Evolutionary conservation across 2,329 filamentous ascomycete species (phyloP), one percentile per base, ranked within the genome.

Genomic region (Trichoderma sp.): DNA sequence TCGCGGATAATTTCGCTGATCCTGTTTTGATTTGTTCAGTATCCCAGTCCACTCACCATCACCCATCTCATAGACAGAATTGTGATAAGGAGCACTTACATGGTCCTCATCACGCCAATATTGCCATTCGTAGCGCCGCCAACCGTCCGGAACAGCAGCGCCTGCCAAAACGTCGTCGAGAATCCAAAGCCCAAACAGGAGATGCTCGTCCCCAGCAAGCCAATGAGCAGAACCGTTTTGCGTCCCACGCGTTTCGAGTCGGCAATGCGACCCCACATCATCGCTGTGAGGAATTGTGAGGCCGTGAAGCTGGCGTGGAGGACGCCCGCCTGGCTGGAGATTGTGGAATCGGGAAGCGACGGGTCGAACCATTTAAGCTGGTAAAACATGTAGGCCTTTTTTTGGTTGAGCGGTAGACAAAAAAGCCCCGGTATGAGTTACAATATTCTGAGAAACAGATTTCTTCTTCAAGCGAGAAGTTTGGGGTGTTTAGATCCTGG

Each of bases 361-460:
- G 83, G 81, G 69, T 86, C 81, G 74, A 97, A 95, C 69, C 90
- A 95, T 73, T 88, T 89, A n/a, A 97, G 86, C 78, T 96, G 92
- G 79, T 95, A 96, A 80, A 93, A 96, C 83, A 96, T 89, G 79
- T 96, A 96, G 1, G 91, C 87, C 79, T 91, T 81, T 61, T 81
- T 61, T 37, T 32, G 5, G 2, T 43, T 21, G n/a, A 34, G 52
- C 30, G 24, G 24, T 46, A 54, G 34, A 18, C 54, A 58, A 8
- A 43, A 18, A 32, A 13, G 49, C 30, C 60, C 21, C 34, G 21
- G 54, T 59, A 54, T 66, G 43, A 59, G 64, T 59, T 49, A 26
- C 21, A 49, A 26, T n/a, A 16, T 66, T 30, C 34, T 34, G 6
- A 46, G 26, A 34, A 21, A 13, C 5, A 13, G 1, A 21, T 26